phyloP scores from a whole-genome alignment of 1,139 yeast species.

The Scheffersomyces cryptocercus region DNA sequence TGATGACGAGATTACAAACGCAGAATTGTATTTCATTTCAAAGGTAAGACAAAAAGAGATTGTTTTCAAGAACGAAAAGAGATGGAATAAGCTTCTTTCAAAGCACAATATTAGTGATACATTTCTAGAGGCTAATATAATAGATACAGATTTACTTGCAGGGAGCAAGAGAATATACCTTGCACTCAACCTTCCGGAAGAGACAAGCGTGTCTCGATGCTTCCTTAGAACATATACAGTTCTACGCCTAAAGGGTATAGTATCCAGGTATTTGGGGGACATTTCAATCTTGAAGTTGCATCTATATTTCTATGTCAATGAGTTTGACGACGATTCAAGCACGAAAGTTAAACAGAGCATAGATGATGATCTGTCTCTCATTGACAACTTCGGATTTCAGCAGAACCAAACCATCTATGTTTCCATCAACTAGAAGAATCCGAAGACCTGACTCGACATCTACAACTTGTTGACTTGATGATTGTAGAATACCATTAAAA shows the following conservation, averaged over 20 bases:
- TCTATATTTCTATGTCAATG: slow-evolving; percentile 21
- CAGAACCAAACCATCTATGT: slow-evolving; percentile 26
- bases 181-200: not conserved
- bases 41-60: slow-evolving; percentile 40
- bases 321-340: slow-evolving; percentile 9
- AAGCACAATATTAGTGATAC: slow-evolving; percentile 22
- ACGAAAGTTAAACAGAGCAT: slow-evolving; percentile 13
- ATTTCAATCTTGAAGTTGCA: slow-evolving; percentile 16
- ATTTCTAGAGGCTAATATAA: not conserved
- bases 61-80: slow-evolving; percentile 19
- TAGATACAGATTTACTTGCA: not conserved
- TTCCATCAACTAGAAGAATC: not conserved
- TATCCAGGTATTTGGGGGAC: slow-evolving; percentile 13
- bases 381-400: slow-evolving; percentile 35
- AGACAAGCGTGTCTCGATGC: not conserved
- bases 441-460: no score
- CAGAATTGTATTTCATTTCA: slow-evolving; percentile 67
- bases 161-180: not conserved
- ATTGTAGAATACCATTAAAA: not conserved
- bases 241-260: slow-evolving; percentile 27
- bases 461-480: no score
- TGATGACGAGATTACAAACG: slow-evolving; percentile 53
- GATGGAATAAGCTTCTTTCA: slow-evolving; percentile 28
- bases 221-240: slow-evolving; percentile 17
- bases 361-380: slow-evolving; percentile 35